Evolutionary conservation across 805 yeast genomes (phyloP), one percentile per base, ranked within the genome.

Genomic region (Torulaspora maleeae): DNA sequence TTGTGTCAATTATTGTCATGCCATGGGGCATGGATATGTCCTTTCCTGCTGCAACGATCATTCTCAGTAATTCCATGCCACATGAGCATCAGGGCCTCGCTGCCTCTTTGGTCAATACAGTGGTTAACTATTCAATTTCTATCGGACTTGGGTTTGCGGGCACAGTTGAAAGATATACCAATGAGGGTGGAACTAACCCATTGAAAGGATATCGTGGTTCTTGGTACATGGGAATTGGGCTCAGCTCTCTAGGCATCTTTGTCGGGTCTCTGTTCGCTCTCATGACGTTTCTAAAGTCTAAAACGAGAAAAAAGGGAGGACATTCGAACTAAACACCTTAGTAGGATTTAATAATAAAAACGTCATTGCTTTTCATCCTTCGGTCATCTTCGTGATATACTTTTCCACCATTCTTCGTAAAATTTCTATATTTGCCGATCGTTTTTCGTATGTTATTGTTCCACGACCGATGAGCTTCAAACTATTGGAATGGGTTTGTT

Each of bases 1-100:
- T 83, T 59, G 77, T 79, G 2, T 69, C 77, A 13, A 62, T 71
- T 56, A 56, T 78, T 22, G 61, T 81, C 11, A 69, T 75, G 11
- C 73, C 79, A 1, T 78, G 77, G 72, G 89, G 83, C 1, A 80
- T 82, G 84, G 87, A 82, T 58, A 68, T 78, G 59, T 74, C 80
- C 42, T 82, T 81, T 62, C 88, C 88, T 0, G 78, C 86, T 1
- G 83, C 82, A 1, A 74, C 83, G 1, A 70, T 82, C 44, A 67
- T 79, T 16, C 59, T 82, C 28, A 72, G 80, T 4, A 74, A 76
- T 47, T 67, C 67, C 38, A 68, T 82, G 41, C 85, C 86, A 0
- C 55, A 65, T 13, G 68, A 75, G 40, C 75, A 78, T 51, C 87
- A 82, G 60, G 88, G 87, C 4, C 73, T 80, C 63, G 84, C 85